Evolutionary conservation across 139 green algal genomes (phyloP).

Genomic region (Eudorina sp.): DNA sequence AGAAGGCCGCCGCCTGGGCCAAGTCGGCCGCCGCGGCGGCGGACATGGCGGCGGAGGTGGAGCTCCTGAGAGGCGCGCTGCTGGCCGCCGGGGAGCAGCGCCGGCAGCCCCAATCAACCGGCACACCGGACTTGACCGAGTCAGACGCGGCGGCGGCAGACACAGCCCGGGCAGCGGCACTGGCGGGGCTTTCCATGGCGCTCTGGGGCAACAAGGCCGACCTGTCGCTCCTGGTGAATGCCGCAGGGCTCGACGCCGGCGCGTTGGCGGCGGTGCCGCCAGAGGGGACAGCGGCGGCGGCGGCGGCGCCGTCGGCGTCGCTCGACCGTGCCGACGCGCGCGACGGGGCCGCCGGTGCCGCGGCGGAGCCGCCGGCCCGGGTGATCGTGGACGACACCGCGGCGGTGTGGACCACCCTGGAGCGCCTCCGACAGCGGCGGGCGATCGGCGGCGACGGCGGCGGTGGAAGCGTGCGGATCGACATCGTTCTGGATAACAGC

Average conservation of each 20-base stretch:
- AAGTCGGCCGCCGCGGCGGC: conserved; percentile 39
- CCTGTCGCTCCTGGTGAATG: conserved; percentile 59
- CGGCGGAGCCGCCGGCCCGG: neutral
- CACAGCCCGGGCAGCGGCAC: neutral
- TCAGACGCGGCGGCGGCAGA: neutral
- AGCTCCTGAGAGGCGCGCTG: neutral
- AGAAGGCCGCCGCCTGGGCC: conserved; percentile 51
- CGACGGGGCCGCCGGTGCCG: neutral
- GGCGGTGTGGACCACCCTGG: conserved; percentile 49
- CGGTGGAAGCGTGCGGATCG: neutral
- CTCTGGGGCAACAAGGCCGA: conserved; percentile 74
- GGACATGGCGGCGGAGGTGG: conserved; percentile 16
- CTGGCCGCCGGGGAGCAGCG: neutral
- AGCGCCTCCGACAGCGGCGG: neutral
- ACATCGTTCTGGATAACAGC: conserved; percentile 69
- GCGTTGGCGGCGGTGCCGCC: neutral
- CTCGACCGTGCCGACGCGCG: neutral
- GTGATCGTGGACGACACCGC: conserved; percentile 64
- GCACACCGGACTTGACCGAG: neutral
- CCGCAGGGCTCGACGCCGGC: conserved; percentile 40
- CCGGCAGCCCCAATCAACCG: neutral
- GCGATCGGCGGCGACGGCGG: neutral
- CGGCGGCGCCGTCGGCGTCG: neutral
- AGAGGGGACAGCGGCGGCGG: neutral
- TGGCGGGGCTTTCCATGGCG: neutral